A percentile compares a stretch with the other conserved stretches of the same genome.
phyloP scores from a whole-genome alignment of 345 rosid species.

The Arabidopsis suecica region DNA sequence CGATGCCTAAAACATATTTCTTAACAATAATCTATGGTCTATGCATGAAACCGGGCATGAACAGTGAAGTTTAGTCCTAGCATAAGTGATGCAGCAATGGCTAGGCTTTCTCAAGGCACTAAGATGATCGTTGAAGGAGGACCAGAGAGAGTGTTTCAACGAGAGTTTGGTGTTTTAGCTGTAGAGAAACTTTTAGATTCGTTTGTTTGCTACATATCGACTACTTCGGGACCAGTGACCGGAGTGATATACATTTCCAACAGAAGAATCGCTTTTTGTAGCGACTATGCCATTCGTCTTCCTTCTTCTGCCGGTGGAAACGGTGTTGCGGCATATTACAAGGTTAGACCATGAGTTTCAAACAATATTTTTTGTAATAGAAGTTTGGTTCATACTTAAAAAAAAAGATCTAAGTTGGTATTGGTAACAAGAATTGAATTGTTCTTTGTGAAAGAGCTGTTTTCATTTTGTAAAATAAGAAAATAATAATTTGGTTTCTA shows the following conservation, averaged over 20 bases:
- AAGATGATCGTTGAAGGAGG: slow-evolving; percentile 83
- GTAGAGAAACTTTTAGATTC: slow-evolving; percentile 75
- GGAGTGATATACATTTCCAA: slow-evolving; percentile 77
- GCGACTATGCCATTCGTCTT: slow-evolving; percentile 64
- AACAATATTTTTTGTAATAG: neutral
- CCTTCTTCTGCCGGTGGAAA: slow-evolving; percentile 49
- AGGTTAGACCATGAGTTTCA: slow-evolving; percentile 51
- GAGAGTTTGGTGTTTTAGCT: slow-evolving; percentile 54
- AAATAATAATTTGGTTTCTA: neutral
- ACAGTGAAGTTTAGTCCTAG: slow-evolving; percentile 75
- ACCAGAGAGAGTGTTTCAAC: slow-evolving; percentile 67
- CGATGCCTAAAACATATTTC: neutral
- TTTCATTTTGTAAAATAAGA: neutral
- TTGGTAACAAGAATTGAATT: neutral
- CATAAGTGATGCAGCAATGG: slow-evolving; percentile 79
- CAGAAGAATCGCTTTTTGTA: slow-evolving; percentile 64
- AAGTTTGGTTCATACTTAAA: neutral
- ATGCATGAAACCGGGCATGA: slow-evolving; percentile 8
- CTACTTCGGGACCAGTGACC: slow-evolving; percentile 71
- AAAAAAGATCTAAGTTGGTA: neutral
- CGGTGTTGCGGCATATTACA: slow-evolving; percentile 58
- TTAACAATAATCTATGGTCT: neutral
- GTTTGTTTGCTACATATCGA: slow-evolving; percentile 77
- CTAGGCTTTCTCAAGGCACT: slow-evolving; percentile 79
- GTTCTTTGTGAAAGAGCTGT: neutral